Evolutionary conservation across 345 rosid species (phyloP).

Genomic region (Litchi chinensis): DNA sequence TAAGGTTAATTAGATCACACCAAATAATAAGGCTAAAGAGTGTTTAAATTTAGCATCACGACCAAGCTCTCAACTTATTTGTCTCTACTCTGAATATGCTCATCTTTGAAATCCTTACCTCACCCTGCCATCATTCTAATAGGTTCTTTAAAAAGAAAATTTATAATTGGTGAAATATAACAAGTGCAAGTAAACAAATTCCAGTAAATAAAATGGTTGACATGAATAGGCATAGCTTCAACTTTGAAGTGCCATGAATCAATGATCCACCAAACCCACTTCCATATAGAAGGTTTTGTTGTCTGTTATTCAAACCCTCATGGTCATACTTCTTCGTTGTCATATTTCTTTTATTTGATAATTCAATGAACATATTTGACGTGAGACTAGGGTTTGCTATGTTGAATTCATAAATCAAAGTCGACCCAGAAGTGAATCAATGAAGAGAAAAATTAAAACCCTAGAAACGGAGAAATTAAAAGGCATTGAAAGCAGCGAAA

Average conservation of each 20-base stretch:
- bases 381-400: neutral
- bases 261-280: neutral
- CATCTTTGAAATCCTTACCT: neutral
- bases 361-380: neutral
- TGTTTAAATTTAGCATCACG: neutral
- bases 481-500: neutral
- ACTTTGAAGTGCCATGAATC: neutral
- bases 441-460: neutral
- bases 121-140: neutral
- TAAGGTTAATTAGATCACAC: neutral
- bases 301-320: neutral
- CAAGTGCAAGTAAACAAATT: neutral
- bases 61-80: neutral
- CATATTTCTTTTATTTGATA: no score
- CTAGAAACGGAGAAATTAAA: neutral
- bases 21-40: neutral
- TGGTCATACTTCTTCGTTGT: neutral
- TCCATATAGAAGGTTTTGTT: neutral
- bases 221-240: neutral
- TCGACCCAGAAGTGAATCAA: neutral
- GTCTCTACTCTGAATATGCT: neutral
- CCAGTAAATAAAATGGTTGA: neutral
- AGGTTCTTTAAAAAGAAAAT: neutral
- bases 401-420: neutral
- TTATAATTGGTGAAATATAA: neutral